Percentiles rank a stretch among this genome's conserved stretches.
These are phyloP conservation scores for Tolypocladium paradoxum DNA, from an alignment of 2,329 filamentous ascomycete genomes.

Conservation along the genomic window DNA sequence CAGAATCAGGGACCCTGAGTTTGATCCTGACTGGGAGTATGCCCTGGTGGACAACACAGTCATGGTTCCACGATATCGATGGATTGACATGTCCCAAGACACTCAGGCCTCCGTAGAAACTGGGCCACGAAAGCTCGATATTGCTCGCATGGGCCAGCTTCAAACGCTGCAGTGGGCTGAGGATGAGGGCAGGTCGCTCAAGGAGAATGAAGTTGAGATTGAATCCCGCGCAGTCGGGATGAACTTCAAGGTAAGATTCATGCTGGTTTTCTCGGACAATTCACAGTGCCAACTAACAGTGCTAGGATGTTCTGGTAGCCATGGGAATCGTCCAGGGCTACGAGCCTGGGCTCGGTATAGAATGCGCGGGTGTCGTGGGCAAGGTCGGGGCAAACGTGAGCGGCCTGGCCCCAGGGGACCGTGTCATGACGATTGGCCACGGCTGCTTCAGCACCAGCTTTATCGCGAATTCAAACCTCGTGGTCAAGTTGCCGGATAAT, in stretches of 20 bases:
- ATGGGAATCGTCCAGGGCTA: slow-evolving; percentile 1
- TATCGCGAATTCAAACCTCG: slow-evolving; percentile 6
- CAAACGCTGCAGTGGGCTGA: neutral
- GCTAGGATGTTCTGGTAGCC: slow-evolving; percentile 6
- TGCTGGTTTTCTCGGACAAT: neutral
- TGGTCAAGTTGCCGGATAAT: slow-evolving; percentile 19
- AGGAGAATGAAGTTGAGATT: neutral
- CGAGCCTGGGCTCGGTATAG: slow-evolving; percentile 14
- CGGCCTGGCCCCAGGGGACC: slow-evolving; percentile 19
- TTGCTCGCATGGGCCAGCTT: neutral
- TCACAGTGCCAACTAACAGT: neutral
- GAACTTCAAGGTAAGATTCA: neutral
- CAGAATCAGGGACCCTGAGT: neutral
- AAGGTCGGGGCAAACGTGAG: slow-evolving; percentile 6
- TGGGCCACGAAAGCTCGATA: neutral
- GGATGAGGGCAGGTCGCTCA: neutral
- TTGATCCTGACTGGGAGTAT: slow-evolving; percentile 2
- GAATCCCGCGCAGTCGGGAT: neutral
- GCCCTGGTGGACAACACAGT: neutral
- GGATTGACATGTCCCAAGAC: neutral
- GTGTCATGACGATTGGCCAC: slow-evolving; percentile 16
- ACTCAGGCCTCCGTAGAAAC: neutral
- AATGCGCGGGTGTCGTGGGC: slow-evolving; percentile 15
- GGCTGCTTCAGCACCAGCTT: slow-evolving; percentile 15
- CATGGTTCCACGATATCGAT: neutral